Conservation (phyloP, 495 filamentous ascomycete genomes). For the Podospora pseudopauciseta region DNA sequence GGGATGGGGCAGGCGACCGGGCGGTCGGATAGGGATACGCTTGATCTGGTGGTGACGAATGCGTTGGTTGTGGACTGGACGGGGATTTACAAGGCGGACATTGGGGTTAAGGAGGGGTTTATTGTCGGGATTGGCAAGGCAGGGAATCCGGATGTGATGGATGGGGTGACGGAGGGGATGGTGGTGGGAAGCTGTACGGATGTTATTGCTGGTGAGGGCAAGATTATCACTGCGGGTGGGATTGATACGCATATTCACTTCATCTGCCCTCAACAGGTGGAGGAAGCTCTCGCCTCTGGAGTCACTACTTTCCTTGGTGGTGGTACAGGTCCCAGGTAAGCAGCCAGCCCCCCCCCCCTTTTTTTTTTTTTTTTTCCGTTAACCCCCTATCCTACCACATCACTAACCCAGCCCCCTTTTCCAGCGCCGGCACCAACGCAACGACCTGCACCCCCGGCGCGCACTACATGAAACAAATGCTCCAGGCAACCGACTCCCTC, state of each 20-base stretch:
- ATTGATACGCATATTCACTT: constrained; percentile 94
- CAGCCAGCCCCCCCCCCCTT: background rate
- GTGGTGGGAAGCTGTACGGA: constrained; percentile 88
- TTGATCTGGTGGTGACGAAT: constrained; percentile 91
- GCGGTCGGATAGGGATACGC: constrained; percentile 60
- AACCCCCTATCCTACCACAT: background rate
- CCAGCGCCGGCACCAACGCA: constrained; percentile 84
- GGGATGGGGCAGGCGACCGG: constrained; percentile 95
- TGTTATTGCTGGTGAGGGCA: constrained; percentile 90
- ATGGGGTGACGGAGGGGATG: constrained; percentile 73
- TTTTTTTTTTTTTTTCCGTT: background rate
- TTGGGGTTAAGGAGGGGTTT: constrained; percentile 84
- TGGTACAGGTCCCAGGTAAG: constrained; percentile 80
- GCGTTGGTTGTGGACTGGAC: constrained; percentile 88
- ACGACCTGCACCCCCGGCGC: constrained; percentile 92
- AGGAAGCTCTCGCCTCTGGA: constrained; percentile 81
- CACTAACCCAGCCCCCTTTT: constrained; percentile 15
- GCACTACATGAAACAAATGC: constrained; percentile 85
- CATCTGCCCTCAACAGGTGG: constrained; percentile 92
- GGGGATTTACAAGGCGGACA: constrained; percentile 96
- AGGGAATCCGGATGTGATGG: constrained; percentile 96
- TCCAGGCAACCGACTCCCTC: constrained; percentile 81
- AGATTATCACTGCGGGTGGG: constrained; percentile 89
- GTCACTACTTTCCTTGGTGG: constrained; percentile 92
- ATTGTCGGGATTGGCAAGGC: constrained; percentile 95